Percentiles rank a stretch among this genome's conserved stretches.
phyloP scores from a whole-genome alignment of 176 grass and related monocot genomes.

The Hyparrhenia diplandra region DNA sequence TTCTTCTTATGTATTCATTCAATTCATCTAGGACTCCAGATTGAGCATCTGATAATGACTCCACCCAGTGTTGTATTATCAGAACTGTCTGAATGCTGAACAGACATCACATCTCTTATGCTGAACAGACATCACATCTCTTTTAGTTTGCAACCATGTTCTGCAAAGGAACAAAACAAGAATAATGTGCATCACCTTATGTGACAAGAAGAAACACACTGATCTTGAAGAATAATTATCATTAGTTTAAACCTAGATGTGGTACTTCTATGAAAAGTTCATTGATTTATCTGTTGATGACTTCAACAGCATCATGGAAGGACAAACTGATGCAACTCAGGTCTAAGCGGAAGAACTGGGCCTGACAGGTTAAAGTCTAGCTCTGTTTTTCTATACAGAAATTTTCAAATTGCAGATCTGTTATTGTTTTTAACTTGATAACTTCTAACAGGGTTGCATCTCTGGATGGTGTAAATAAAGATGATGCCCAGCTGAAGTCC shows the following conservation, averaged over 20 bases:
- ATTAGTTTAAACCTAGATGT: background rate
- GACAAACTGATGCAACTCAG: slow-evolving; percentile 68
- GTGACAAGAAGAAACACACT: background rate
- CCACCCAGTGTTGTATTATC: background rate
- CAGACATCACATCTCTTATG: too few species aligned
- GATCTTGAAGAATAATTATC: background rate
- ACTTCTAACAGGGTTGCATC: background rate
- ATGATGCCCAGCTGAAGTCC: background rate
- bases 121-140: background rate
- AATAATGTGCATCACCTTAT: background rate
- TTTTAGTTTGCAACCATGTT: background rate
- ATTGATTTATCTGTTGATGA: background rate
- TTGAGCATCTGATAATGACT: background rate
- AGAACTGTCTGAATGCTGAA: background rate
- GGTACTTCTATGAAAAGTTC: background rate
- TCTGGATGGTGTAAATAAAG: slow-evolving; percentile 56
- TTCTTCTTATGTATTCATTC: background rate
- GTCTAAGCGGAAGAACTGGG: slow-evolving; percentile 79
- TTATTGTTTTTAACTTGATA: background rate
- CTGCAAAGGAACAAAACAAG: background rate
- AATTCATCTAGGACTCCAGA: background rate
- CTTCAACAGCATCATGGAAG: slow-evolving; percentile 66
- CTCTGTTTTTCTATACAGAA: background rate
- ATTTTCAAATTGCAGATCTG: background rate
- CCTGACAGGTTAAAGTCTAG: slow-evolving; percentile 39